These are phyloP conservation scores for Dictyostelium intermedium DNA, from an alignment of 78 protist genomes.

Conservation along the genomic window DNA sequence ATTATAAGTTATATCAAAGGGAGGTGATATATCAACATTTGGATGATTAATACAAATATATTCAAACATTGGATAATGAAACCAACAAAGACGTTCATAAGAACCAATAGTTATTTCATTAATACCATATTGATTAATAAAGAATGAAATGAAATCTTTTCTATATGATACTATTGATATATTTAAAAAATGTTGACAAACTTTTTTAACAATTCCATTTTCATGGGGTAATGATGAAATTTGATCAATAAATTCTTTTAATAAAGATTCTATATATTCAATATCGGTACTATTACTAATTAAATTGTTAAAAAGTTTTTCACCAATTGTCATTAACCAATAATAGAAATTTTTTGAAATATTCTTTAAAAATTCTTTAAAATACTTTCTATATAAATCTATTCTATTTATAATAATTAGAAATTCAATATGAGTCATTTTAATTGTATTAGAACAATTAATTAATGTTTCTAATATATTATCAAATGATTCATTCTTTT, in stretches of 20 bases:
- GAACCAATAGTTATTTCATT: background rate
- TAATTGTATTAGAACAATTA: background rate
- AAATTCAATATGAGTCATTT: background rate
- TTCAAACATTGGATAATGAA: background rate
- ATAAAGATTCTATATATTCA: background rate
- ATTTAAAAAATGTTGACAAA: background rate
- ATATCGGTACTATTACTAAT: background rate
- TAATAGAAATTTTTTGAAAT: too few relatives aligned
- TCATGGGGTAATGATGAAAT: too few relatives aligned
- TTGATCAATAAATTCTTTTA: background rate
- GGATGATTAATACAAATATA: background rate
- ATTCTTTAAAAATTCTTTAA: too few relatives aligned
- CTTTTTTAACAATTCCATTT: background rate
- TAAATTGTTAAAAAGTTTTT: too few relatives aligned
- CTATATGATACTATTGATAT: background rate
- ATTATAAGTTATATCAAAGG: too few relatives aligned
- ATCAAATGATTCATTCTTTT: background rate
- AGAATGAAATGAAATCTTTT: background rate
- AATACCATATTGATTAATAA: background rate
- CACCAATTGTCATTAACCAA: too few relatives aligned
- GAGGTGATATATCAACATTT: background rate
- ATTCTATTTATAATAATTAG: background rate
- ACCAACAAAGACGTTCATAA: background rate
- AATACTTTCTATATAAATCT: background rate
- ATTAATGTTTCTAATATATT: background rate